Base-by-base conservation (phyloP, 192 early-diverging fungal species). In the Coemansia sp. region DNA sequence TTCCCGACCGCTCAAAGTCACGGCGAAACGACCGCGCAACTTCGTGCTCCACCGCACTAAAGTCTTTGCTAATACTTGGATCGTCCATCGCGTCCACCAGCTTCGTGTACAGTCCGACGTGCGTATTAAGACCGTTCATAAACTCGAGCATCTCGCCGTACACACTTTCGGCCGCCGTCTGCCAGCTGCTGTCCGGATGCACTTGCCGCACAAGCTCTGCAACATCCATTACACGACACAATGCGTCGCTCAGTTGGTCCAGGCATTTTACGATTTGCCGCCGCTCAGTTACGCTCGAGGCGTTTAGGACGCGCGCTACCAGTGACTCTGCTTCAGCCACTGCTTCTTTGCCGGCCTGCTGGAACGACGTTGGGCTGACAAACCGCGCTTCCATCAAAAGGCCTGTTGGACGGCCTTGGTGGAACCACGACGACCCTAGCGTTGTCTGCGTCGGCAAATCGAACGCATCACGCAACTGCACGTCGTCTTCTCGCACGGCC, bases 1-100 rank as follows among this genome's bases (percentile, higher is more conserved):
- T 93, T 4, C 97, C 95, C 0, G 93, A 94, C 58, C 93, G 91
- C 83, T 97, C 93, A 75, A 99, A 99, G 70, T 99, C 97, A 8
- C 85, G 59, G 27, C 95, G 66, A 49, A 99, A 92, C 10, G 94
- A 86, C 38, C 87, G 60, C 0, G 94, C 97, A 0, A 92, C 93
- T 17, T 85, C 82, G 32, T 66, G 82, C 72, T 94, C 94, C 51
- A 93, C 87, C 5, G 79, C 64, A 1, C 85, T 85, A 23, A 94
- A 84, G n/a, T 69, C 49, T 1, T 58, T 47, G 57, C 79, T 64
- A 32, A 91, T 86, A 29, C 54, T 73, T 0, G 85, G 75, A 21
- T 85, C 84, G 48, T 87, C 85, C 45, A 93, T 71, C 6, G 87
- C 89, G 35, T 76, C 71, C 15, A 86, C 83, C 19, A 98, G 84